Evolutionary conservation across 2,329 filamentous ascomycete genomes (phyloP), one percentile per base, ranked within the genome.

Genomic region (Erysiphe pulchra): DNA sequence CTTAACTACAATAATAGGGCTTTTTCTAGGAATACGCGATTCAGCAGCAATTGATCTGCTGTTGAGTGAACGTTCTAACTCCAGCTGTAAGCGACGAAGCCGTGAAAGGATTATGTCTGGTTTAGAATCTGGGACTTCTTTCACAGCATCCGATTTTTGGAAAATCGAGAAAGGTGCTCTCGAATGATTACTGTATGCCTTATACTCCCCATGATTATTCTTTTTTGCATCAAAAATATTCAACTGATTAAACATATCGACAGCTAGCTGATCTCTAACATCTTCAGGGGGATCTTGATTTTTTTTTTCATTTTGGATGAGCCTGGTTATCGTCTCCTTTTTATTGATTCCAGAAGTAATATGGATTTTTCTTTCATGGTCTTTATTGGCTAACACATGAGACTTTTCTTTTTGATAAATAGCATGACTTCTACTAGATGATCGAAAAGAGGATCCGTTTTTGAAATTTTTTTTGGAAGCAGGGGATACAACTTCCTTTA

Each of bases 1-100:
- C 57, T 86, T 84, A 11, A 78, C 71, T 12, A 78, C 74, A 40
- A 78, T 71, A 56, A 75, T 62, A 56, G 78, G 69, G 57, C 77
- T 60, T 46, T 68, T 59, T 50, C 67, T 61, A 47, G 68, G 63
- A 60, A 72, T 69, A 10, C 69, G 63, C 0, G 66, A 68, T 43
- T 75, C 63, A 46, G 75, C 65, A 17, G 73, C 73, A 66, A 73
- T 75, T 0, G 72, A 66, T 54, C 75, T 67, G 36, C 74, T 65
- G 52, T 77, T 77, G 8, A 78, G 60, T 2, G 74, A 73, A 42
- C 74, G 63, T 52, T 77, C 73, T 20, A 78, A 59, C 55, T 78
- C 74, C 0, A 62, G 58, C 55, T 76, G 71, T n/a, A 78, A 61
- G 32, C 63, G 64, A 39, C 62, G 66, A 39, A 78, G 62, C 10